Base-by-base conservation (phyloP, 306 rosid species). In the Begonia fuchsioides region DNA sequence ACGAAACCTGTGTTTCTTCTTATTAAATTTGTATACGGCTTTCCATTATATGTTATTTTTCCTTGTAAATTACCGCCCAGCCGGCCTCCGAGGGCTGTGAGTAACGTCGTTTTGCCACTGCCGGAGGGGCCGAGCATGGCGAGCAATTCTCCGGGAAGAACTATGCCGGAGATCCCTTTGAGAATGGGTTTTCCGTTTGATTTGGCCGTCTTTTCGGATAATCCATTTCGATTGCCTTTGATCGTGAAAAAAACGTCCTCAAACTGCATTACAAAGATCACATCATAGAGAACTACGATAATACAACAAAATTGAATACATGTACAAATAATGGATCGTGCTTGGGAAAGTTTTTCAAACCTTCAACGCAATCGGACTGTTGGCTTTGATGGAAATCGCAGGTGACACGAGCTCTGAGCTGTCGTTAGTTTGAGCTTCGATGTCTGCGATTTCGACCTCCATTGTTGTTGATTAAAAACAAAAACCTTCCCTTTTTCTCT, bases 61-160 rank as follows among this genome's bases (percentile, higher is more conserved):
- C 84, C 96, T 2, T 9, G 3, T 4, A 81, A 71, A 0, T 15
- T 49, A 2, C 80, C 76, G 5, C 74, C 67, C 9, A 76, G 71
- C 8, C 93, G 64, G 1, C 93, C 86, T 2, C 93, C 93, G 5
- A 86, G 16, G 2, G 93, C 86, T 3, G 86, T 76, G 1, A 86
- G 57, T 0, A 86, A 71, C 2, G 96, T 82, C 10, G 96, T 86
- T 68, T 86, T 86, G 47, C 96, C 96, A 15, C 90, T 78, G 11
- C 96, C 96, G 0, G 96, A 86, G 13, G 96, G 96, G 14, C 96
- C 96, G 10, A 86, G 26, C 88, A 82, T 82, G 16, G 93, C 96
- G 14, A 86, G 54, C 56, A 86, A 66, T 50, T 86, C 93, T 6
- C 90, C 93, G 0, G 86, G 86, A 46, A 68, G 18, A n/a, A 76